Evolutionary conservation across 352 stramenopile genomes (phyloP).

Genomic region (Phytophthora podocarpi): DNA sequence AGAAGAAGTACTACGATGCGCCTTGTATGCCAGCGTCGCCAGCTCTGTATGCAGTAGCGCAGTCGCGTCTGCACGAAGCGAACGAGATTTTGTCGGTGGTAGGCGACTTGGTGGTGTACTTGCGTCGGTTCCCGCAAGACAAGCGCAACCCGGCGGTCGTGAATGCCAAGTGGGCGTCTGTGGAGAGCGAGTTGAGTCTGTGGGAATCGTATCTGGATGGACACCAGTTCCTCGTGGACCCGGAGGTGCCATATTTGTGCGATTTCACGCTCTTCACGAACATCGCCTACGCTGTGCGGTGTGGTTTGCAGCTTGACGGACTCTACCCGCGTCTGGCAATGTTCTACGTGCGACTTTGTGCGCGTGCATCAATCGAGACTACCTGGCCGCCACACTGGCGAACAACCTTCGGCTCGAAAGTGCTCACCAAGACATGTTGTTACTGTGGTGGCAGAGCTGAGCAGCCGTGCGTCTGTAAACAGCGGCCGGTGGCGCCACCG

Average conservation of each 20-base stretch:
- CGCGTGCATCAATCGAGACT: constrained; percentile 68
- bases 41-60: constrained; percentile 63
- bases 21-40: constrained; percentile 59
- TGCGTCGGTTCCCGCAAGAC: constrained; percentile 70
- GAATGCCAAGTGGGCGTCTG: constrained; percentile 68
- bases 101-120: constrained; percentile 79
- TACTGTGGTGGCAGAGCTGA: constrained; percentile 46
- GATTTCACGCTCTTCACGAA: constrained; percentile 88
- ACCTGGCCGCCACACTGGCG: constrained; percentile 88
- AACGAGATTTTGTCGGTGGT: constrained; percentile 88
- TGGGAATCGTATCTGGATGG: constrained; percentile 80
- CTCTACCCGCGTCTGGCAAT: constrained; percentile 79
- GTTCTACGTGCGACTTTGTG: constrained; percentile 81
- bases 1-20: constrained; percentile 57
- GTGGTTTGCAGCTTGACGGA: constrained; percentile 80
- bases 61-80: constrained; percentile 80
- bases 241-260: constrained; percentile 68
- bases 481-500: constrained; percentile 20
- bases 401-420: constrained; percentile 74
- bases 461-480: constrained; percentile 42
- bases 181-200: constrained; percentile 75
- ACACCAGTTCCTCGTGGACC: constrained; percentile 66
- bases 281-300: constrained; percentile 86
- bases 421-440: constrained; percentile 81
- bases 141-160: constrained; percentile 63